Evolutionary conservation across 2,329 filamentous ascomycete species (phyloP).

Genomic region (Penicillium sclerotigenum): DNA sequence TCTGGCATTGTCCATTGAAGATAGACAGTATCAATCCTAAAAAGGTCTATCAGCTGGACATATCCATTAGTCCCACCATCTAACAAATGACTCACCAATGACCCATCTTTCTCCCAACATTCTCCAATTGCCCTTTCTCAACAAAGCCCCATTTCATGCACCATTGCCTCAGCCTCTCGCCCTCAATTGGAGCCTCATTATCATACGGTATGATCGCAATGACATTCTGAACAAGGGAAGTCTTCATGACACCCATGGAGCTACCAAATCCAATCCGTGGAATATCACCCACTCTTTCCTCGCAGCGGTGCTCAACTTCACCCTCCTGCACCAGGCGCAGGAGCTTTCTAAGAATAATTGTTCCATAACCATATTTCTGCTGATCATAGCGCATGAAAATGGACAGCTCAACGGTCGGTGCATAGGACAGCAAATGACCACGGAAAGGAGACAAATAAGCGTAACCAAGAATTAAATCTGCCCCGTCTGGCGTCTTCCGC

Average conservation of each 20-base stretch:
- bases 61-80: neutral
- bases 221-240: conserved; percentile 28
- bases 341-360: conserved; percentile 30
- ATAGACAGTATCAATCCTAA: conserved; percentile 19
- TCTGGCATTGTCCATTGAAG: conserved; percentile 11
- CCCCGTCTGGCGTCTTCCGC: neutral
- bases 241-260: neutral
- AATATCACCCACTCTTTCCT: conserved; percentile 1
- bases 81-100: conserved; percentile 26
- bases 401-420: conserved; percentile 41
- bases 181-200: conserved; percentile 29
- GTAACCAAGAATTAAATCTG: conserved; percentile 33
- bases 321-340: conserved; percentile 26
- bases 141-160: conserved; percentile 41
- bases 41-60: neutral
- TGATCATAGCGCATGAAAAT: conserved; percentile 40
- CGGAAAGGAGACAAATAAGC: conserved; percentile 37
- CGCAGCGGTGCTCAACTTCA: conserved; percentile 13
- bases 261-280: conserved; percentile 1
- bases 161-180: conserved; percentile 36
- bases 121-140: conserved; percentile 38
- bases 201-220: conserved; percentile 42
- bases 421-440: conserved; percentile 37
- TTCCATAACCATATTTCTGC: conserved; percentile 32
- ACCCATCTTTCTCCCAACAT: conserved; percentile 39